These are phyloP conservation scores for Ambrosiella beaveri DNA, from an alignment of 2,329 filamentous ascomycete species.

Conservation along the genomic window DNA sequence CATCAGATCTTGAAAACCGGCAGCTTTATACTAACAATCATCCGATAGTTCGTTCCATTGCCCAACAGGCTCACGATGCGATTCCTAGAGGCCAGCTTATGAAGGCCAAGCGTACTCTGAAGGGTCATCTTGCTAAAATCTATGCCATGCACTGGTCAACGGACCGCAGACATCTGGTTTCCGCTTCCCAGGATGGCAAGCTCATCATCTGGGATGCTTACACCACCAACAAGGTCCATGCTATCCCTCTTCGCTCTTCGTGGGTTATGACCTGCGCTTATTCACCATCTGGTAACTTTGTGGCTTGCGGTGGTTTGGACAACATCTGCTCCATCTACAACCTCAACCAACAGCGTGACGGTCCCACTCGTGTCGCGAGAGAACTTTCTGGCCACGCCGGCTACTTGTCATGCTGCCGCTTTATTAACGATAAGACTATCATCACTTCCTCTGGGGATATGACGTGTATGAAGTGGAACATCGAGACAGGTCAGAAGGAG, in stretches of 20 bases:
- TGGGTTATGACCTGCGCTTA: slow-evolving; percentile 99
- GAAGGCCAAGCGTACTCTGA: slow-evolving; percentile 92
- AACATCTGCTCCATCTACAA: slow-evolving; percentile 99
- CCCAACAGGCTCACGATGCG: slow-evolving; percentile 78
- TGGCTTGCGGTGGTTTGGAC: slow-evolving; percentile 94
- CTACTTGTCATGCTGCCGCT: slow-evolving; percentile 94
- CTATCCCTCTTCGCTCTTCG: slow-evolving; percentile 88
- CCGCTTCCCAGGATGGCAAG: slow-evolving; percentile 96
- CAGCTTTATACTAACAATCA: neutral
- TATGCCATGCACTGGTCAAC: slow-evolving; percentile 99
- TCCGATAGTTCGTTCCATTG: slow-evolving; percentile 72
- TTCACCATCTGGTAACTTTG: slow-evolving; percentile 93
- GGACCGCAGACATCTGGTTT: slow-evolving; percentile 89
- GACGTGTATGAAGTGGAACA: slow-evolving; percentile 99
- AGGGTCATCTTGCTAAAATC: slow-evolving; percentile 96
- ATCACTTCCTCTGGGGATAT: slow-evolving; percentile 97
- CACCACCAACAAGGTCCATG: slow-evolving; percentile 98
- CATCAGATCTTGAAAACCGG: no score
- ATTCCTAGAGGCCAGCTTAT: slow-evolving; percentile 83
- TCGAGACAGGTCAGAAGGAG: slow-evolving; percentile 91
- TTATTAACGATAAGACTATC: slow-evolving; percentile 96
- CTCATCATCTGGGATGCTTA: slow-evolving; percentile 99
- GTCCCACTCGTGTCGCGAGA: slow-evolving; percentile 87
- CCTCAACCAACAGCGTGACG: slow-evolving; percentile 81
- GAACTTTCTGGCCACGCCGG: slow-evolving; percentile 94